Conservation (phyloP, 2,329 filamentous ascomycete species). For the Sclerotinia glacialis region DNA sequence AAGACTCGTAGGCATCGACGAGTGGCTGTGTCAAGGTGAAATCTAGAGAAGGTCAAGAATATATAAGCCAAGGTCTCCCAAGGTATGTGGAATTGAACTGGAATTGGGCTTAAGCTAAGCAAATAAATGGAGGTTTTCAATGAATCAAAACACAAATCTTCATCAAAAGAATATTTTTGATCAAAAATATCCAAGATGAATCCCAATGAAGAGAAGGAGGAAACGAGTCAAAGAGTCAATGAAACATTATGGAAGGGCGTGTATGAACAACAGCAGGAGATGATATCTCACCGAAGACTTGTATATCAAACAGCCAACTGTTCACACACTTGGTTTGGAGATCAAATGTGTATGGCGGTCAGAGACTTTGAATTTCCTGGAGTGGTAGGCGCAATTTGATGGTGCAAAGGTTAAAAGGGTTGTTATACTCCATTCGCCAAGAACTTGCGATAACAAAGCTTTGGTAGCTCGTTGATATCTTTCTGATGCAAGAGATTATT, state of each 20-base stretch:
- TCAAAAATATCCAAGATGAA: conserved; percentile 7
- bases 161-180: neutral
- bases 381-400: conserved; percentile 1
- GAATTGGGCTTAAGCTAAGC: neutral
- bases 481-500: neutral
- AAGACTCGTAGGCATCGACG: conserved; percentile 31
- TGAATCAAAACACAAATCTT: neutral
- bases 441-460: conserved; percentile 4
- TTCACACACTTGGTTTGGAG: neutral
- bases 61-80: conserved; percentile 31
- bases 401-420: neutral
- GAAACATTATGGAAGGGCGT: neutral
- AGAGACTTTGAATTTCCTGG: conserved; percentile 1
- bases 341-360: conserved; percentile 1
- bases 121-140: neutral
- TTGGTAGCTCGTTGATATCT: neutral
- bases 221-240: neutral
- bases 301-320: neutral
- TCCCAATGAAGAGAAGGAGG: neutral
- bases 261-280: conserved; percentile 7
- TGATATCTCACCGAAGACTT: conserved; percentile 10
- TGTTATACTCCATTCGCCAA: neutral
- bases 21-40: conserved; percentile 27
- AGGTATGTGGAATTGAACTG: conserved; percentile 4
- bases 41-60: conserved; percentile 21